Conservation (phyloP, 176 grass and related monocot genomes). For the Chrysopogon serrulatus region DNA sequence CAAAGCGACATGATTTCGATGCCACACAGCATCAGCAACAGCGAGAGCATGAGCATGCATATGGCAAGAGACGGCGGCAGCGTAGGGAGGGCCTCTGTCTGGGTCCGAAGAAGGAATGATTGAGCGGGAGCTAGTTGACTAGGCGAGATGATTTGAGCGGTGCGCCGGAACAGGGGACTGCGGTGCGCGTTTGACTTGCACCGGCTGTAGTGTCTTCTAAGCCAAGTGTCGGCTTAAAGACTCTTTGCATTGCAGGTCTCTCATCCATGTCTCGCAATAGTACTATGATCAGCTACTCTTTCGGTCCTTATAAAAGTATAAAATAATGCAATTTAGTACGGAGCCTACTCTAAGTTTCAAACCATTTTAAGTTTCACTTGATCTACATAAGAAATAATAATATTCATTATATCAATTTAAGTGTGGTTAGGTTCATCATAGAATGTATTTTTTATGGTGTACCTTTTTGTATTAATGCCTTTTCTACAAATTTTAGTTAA, state of each 20-base stretch:
- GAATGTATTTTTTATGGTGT: too few species aligned
- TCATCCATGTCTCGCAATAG: background rate
- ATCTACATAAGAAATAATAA: too few species aligned
- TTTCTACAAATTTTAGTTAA: too few species aligned
- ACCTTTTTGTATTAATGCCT: too few species aligned
- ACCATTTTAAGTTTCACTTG: too few species aligned
- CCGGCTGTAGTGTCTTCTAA: background rate
- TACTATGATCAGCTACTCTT: background rate
- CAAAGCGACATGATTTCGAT: background rate
- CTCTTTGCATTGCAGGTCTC: background rate
- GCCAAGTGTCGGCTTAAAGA: conserved; percentile 3
- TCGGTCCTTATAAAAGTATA: too few species aligned
- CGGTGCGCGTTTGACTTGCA: conserved; percentile 37
- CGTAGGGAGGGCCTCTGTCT: background rate
- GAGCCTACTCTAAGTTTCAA: too few species aligned
- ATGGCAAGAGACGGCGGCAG: background rate
- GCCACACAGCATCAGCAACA: background rate
- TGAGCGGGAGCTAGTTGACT: conserved; percentile 26
- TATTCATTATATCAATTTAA: too few species aligned
- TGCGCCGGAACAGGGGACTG: background rate
- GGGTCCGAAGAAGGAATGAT: background rate
- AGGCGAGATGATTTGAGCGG: conserved; percentile 4
- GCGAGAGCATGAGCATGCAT: background rate
- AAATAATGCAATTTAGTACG: too few species aligned
- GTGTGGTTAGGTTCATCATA: too few species aligned